A percentile compares a stretch with the other conserved stretches of the same genome.
phyloP scores from a whole-genome alignment of 805 yeast genomes.

The Kluyveromyces lactis region DNA sequence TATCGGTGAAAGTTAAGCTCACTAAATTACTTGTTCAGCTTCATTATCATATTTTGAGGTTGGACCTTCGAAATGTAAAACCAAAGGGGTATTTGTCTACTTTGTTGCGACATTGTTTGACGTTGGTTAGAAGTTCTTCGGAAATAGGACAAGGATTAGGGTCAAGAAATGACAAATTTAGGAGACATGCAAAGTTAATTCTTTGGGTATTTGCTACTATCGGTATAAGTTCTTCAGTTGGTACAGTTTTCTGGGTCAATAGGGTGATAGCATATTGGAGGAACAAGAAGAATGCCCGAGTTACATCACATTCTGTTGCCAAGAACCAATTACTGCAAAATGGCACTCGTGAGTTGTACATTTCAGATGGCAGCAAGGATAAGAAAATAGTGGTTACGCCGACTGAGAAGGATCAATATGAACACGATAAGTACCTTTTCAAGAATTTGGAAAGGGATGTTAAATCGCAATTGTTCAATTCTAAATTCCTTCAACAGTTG shows the following conservation, averaged over 20 bases:
- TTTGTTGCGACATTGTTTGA: slow-evolving; percentile 1
- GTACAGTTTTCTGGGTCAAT: neutral
- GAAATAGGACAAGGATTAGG: neutral
- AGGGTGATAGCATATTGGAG: neutral
- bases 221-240: neutral
- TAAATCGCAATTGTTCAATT: slow-evolving; percentile 34
- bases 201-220: slow-evolving; percentile 1
- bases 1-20: slow-evolving; percentile 1
- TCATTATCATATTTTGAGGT: neutral
- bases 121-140: neutral
- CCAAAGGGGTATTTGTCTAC: neutral
- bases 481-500: slow-evolving; percentile 65
- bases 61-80: neutral
- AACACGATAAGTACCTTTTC: slow-evolving; percentile 27
- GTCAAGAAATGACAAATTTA: neutral
- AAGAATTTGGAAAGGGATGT: slow-evolving; percentile 18
- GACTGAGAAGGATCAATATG: slow-evolving; percentile 24
- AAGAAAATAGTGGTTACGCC: slow-evolving; percentile 25
- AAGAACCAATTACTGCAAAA: slow-evolving; percentile 13
- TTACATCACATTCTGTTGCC: neutral
- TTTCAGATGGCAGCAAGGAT: slow-evolving; percentile 12
- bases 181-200: neutral
- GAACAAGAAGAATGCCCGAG: neutral
- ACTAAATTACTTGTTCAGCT: neutral
- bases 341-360: slow-evolving; percentile 28